phyloP scores from a whole-genome alignment of 345 rosid species.

The Linum lewisii region DNA sequence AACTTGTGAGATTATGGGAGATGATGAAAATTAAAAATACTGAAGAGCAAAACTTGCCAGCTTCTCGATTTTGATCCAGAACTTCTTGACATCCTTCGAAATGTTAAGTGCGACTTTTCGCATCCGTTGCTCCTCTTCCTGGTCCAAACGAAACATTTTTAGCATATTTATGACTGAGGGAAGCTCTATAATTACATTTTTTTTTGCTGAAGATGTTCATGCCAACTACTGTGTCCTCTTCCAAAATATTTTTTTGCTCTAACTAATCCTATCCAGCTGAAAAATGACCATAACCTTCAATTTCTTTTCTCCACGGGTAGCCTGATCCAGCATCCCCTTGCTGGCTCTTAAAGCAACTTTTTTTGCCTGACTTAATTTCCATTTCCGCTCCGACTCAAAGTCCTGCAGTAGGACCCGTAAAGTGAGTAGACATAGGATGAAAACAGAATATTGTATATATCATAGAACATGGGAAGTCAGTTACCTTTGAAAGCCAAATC shows the following conservation, averaged over 20 bases:
- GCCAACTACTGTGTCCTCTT: background rate
- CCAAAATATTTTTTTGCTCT: background rate
- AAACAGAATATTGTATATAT: background rate
- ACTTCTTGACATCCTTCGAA: constrained; percentile 92
- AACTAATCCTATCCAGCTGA: background rate
- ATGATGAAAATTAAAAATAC: constrained; percentile 9
- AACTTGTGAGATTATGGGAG: constrained; percentile 6
- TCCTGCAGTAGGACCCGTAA: constrained; percentile 39
- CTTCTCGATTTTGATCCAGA: constrained; percentile 96
- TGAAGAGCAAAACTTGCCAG: constrained; percentile 47
- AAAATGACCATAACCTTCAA: constrained; percentile 52
- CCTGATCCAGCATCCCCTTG: constrained; percentile 93
- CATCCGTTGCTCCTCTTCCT: constrained; percentile 92
- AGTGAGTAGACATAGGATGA: background rate
- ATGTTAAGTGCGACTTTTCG: constrained; percentile 83
- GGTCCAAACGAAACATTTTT: constrained; percentile 15
- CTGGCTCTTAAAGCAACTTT: constrained; percentile 92
- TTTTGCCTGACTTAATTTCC: constrained; percentile 95
- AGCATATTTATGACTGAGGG: background rate
- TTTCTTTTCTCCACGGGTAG: constrained; percentile 90
- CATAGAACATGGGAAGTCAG: constrained; percentile 10
- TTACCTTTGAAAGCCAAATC: constrained; percentile 97
- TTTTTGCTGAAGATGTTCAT: background rate
- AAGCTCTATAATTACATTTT: background rate
- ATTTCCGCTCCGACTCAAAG: constrained; percentile 96